Base-by-base conservation (phyloP, 2,329 filamentous ascomycete species). In the Trichoderma sp. region DNA sequence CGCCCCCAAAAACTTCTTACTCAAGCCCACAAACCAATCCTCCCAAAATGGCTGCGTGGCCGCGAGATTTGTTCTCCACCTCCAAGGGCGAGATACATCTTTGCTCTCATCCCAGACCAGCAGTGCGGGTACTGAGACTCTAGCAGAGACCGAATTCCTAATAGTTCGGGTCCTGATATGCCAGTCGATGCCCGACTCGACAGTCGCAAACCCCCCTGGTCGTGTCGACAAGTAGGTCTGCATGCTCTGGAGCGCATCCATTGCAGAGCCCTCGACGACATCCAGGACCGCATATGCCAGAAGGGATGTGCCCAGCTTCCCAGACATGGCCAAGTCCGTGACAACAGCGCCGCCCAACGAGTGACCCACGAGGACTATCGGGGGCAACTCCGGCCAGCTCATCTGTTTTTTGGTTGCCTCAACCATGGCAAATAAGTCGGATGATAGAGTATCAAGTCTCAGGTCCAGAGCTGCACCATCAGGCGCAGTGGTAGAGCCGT, bases 231-330 rank as follows among this genome's bases (percentile, higher is more conserved):
- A 85, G 78, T 97, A 97, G 3, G 90, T 91, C 72, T 95, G 91
- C 95, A 99, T 99, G 78, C 91, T 94, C 78, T 93, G 89, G 64
- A 99, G 84, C 3, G 95, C 94, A 77, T 98, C 95, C 79, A 99
- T 94, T 37, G 95, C 95, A 0, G 92, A 97, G 12, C 95, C 92
- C 79, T 99, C 95, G 32, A 99, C 95, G 5, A 99, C 93, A 79
- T 99, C 95, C 17, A 99, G 83, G 8, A 98, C 94, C 4, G 89
- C 92, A 79, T 94, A 97, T 22, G 92, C 95, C 17, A 98, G 82
- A 1, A 98, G 78, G 29, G 89, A 85, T 42, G 80, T 78, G 1
- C 90, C 92, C 39, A 97, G 81, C 45, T 84, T 81, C 1, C 87
- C 87, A 19, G 84, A 84, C 74, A 86, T 88, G 13, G 94, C 93